A percentile compares a stretch with the other conserved stretches of the same genome.
Conservation (phyloP, 805 yeast species). For the Maudiozyma bulderi region DNA sequence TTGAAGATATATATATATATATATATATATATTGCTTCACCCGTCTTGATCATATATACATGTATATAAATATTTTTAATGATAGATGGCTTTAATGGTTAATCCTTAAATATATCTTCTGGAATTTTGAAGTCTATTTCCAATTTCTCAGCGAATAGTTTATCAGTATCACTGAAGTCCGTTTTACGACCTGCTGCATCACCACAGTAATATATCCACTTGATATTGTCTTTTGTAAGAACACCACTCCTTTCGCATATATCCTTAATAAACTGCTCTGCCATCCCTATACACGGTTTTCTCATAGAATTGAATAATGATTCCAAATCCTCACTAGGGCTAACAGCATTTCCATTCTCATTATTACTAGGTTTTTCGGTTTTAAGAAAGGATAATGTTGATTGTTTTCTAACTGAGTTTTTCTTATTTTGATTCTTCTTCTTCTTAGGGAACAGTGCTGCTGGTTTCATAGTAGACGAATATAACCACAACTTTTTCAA, state of each 20-base stretch:
- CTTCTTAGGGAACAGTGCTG: slow-evolving; percentile 13
- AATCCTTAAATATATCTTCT: slow-evolving; percentile 45
- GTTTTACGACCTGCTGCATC: slow-evolving; percentile 85
- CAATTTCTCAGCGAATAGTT: slow-evolving; percentile 50
- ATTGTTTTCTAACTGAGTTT: not conserved
- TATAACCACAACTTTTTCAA: slow-evolving; percentile 37
- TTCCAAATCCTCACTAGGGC: not conserved
- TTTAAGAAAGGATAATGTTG: not conserved
- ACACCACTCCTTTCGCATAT: slow-evolving; percentile 13
- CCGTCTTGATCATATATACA: not conserved
- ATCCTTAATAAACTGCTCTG: slow-evolving; percentile 42
- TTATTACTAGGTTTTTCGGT: not conserved
- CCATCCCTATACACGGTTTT: slow-evolving; percentile 78
- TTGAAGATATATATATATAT: not conserved
- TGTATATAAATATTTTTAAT: not conserved
- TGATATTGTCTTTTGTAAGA: slow-evolving; percentile 2
- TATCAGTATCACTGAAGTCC: slow-evolving; percentile 79
- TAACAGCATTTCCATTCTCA: not conserved
- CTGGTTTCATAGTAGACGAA: slow-evolving; percentile 54
- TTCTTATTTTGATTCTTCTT: not conserved
- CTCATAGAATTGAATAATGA: slow-evolving; percentile 35
- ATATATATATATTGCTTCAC: not conserved
- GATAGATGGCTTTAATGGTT: not conserved
- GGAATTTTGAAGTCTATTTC: slow-evolving; percentile 56
- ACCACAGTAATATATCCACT: slow-evolving; percentile 53